Evolutionary conservation across 2,329 filamentous ascomycete genomes (phyloP).

Genomic region (Penicillium sp.): DNA sequence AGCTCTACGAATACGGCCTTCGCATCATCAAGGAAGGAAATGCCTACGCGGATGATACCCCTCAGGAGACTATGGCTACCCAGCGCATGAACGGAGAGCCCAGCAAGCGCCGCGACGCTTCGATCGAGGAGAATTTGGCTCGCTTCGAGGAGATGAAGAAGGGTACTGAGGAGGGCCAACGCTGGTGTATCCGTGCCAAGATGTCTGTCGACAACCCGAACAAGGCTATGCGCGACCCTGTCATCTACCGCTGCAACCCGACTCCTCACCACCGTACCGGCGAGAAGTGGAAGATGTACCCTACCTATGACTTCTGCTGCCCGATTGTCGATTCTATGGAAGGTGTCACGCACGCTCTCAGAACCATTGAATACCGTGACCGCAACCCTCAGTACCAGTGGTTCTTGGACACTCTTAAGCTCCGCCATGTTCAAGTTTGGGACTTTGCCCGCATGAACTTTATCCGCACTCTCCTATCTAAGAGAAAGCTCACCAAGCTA

Average conservation of each 20-base stretch:
- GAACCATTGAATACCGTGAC: slow-evolving; percentile 65
- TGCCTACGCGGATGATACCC: slow-evolving; percentile 93
- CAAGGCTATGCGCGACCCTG: slow-evolving; percentile 93
- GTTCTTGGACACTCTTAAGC: slow-evolving; percentile 54
- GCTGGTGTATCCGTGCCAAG: slow-evolving; percentile 93
- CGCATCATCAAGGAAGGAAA: slow-evolving; percentile 83
- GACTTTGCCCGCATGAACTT: slow-evolving; percentile 60
- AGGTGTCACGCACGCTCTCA: slow-evolving; percentile 67
- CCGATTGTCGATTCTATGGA: slow-evolving; percentile 67
- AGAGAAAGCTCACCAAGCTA: slow-evolving; percentile 57
- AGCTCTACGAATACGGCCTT: slow-evolving; percentile 84
- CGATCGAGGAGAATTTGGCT: slow-evolving; percentile 80
- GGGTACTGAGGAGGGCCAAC: slow-evolving; percentile 75
- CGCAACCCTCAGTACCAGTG: slow-evolving; percentile 58
- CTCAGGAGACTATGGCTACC: slow-evolving; percentile 83
- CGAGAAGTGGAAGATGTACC: slow-evolving; percentile 69
- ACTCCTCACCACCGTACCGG: slow-evolving; percentile 67
- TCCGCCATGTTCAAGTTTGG: slow-evolving; percentile 55
- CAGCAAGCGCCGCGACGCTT: slow-evolving; percentile 77
- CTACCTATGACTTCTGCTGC: slow-evolving; percentile 70
- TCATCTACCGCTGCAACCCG: slow-evolving; percentile 93
- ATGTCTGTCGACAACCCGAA: slow-evolving; percentile 91
- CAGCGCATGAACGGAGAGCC: slow-evolving; percentile 84
- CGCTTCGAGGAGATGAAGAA: slow-evolving; percentile 94
- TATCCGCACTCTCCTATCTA: slow-evolving; percentile 55